These are phyloP conservation scores for Phytophthora hybrid DNA, from an alignment of 352 stramenopile genomes.

Conservation along the genomic window DNA sequence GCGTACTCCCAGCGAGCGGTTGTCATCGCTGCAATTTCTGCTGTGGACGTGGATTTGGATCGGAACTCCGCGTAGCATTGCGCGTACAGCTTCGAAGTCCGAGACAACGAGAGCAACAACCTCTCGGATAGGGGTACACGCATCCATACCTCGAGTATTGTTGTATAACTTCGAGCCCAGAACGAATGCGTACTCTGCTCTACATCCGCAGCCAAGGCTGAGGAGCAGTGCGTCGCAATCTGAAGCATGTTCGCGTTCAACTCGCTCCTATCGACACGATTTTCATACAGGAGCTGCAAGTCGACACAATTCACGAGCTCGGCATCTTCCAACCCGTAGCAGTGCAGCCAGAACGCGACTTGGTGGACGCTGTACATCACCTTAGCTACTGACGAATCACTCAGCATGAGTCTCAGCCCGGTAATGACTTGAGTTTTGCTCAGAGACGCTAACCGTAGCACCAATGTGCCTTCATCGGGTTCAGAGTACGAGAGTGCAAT, in stretches of 20 bases:
- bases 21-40: background rate
- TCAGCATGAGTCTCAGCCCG: background rate
- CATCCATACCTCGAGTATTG: background rate
- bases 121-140: background rate
- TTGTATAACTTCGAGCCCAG: background rate
- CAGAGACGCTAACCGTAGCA: background rate
- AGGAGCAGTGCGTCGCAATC: background rate
- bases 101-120: background rate
- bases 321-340: background rate
- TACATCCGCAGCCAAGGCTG: background rate
- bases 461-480: background rate
- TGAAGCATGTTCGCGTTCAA: constrained; percentile 17
- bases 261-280: background rate
- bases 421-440: background rate
- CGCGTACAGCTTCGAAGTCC: constrained; percentile 3
- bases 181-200: constrained; percentile 5
- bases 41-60: background rate
- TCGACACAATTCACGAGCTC: constrained; percentile 30
- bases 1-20: constrained; percentile 23
- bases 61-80: background rate
- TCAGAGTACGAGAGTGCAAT: background rate
- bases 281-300: constrained; percentile 37
- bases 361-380: constrained; percentile 22
- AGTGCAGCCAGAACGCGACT: constrained; percentile 8
- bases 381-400: constrained; percentile 3